These are phyloP conservation scores for Tricholoma flavovirens DNA, from an alignment of 768 basidiomycete genomes.

Conservation along the genomic window DNA sequence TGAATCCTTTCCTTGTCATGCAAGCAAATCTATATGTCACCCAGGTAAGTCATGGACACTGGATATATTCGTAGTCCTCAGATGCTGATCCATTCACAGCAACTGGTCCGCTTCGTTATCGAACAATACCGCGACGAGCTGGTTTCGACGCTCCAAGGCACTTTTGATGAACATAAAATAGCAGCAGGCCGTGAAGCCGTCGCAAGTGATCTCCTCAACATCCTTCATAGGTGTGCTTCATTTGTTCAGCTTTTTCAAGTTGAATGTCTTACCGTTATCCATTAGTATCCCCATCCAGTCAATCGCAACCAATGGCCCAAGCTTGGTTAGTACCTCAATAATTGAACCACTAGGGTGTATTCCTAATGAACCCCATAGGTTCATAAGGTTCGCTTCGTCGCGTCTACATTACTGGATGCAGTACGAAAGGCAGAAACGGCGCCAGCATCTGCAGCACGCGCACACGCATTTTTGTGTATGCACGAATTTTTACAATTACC, in stretches of 20 bases:
- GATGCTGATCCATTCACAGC: constrained; percentile 37
- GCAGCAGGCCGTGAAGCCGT: constrained; percentile 78
- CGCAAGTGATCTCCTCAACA: constrained; percentile 80
- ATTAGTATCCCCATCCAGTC: constrained; percentile 85
- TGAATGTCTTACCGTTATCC: constrained; percentile 2
- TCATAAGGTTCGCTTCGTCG: constrained; percentile 90
- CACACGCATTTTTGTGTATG: constrained; percentile 83
- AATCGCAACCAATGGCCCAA: constrained; percentile 84
- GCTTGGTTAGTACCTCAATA: constrained; percentile 39
- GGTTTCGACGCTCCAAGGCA: constrained; percentile 58
- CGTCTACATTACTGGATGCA: constrained; percentile 81
- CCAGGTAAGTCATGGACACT: constrained; percentile 46
- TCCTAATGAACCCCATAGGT: constrained; percentile 42
- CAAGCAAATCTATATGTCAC: constrained; percentile 92
- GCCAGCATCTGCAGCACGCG: constrained; percentile 75
- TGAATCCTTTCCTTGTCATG: constrained; percentile 88
- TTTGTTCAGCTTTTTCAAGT: neutral
- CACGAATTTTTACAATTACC: constrained; percentile 5
- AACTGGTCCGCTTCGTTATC: constrained; percentile 89
- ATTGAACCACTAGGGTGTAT: neutral
- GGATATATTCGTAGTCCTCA: neutral
- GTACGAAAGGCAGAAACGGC: constrained; percentile 77
- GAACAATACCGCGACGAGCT: constrained; percentile 91
- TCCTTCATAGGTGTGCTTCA: constrained; percentile 63
- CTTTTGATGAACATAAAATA: constrained; percentile 55